Evolutionary conservation across 75 land plant species (phyloP).

Genomic region (Azolla pinnata): DNA sequence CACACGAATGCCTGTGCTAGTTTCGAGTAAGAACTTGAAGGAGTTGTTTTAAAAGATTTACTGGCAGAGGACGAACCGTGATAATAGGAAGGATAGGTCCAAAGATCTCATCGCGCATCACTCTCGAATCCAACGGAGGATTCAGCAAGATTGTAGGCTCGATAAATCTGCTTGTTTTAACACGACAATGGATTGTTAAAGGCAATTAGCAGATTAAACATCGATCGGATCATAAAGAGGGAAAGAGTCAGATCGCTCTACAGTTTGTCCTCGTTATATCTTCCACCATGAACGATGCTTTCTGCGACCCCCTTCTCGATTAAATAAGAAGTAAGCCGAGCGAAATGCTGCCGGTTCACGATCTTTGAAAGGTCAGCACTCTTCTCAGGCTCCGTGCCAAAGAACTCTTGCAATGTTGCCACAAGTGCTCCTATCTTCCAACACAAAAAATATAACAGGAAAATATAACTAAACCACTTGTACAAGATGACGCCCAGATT

Average conservation of each 20-base stretch:
- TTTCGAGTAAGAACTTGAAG: too few species aligned
- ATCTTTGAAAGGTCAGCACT: conserved; percentile 33
- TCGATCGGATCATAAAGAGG: too few species aligned
- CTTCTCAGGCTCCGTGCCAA: conserved; percentile 35
- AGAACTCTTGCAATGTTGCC: conserved; percentile 35
- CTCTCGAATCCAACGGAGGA: conserved; percentile 48
- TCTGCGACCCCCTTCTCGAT: conserved; percentile 43
- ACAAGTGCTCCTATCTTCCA: conserved; percentile 45
- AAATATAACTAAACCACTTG: too few species aligned
- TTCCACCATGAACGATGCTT: conserved; percentile 67
- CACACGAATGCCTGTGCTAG: too few species aligned
- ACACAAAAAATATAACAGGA: too few species aligned
- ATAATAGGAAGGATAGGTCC: conserved; percentile 82
- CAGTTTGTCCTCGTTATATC: conserved; percentile 39
- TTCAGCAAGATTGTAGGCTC: conserved; percentile 71
- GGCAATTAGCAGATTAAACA: too few species aligned
- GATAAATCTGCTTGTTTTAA: conserved; percentile 63
- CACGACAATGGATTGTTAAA: too few species aligned
- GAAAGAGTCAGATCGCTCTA: too few species aligned
- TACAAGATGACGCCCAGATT: too few species aligned
- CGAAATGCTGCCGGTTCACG: conserved; percentile 48
- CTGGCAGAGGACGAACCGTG: too few species aligned
- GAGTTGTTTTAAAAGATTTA: too few species aligned
- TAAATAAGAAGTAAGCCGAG: conserved; percentile 39
- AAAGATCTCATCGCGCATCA: conserved; percentile 86